Conservation (phyloP, 768 basidiomycete species). For the Mrakia frigida region DNA sequence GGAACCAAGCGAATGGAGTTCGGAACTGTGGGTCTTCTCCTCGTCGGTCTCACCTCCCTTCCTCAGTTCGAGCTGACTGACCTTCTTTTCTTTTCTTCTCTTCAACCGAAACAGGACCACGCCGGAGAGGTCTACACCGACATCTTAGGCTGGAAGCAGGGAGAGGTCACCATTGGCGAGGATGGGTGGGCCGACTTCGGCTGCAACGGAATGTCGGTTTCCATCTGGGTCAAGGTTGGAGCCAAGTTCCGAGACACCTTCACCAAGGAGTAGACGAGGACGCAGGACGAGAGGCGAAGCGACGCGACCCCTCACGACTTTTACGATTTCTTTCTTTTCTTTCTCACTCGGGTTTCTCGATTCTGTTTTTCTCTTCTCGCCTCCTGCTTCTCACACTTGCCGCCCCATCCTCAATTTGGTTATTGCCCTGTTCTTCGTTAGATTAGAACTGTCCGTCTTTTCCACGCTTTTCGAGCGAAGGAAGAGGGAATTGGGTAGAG, state of each 20-base stretch:
- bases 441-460: too few relatives aligned
- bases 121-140: slow-evolving; percentile 51
- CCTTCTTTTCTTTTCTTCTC: background rate
- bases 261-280: slow-evolving; percentile 36
- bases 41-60: background rate
- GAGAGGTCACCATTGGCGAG: slow-evolving; percentile 48
- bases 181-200: slow-evolving; percentile 45
- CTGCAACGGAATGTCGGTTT: slow-evolving; percentile 45
- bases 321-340: too few relatives aligned
- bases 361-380: too few relatives aligned
- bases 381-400: too few relatives aligned
- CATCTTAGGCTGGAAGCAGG: slow-evolving; percentile 49
- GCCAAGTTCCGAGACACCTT: slow-evolving; percentile 48
- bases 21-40: slow-evolving; percentile 38
- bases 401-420: too few relatives aligned
- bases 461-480: too few relatives aligned
- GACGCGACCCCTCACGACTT: too few relatives aligned
- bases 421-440: too few relatives aligned
- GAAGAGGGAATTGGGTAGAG: too few relatives aligned
- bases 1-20: slow-evolving; percentile 44
- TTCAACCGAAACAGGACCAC: too few relatives aligned
- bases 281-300: too few relatives aligned
- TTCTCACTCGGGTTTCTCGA: too few relatives aligned
- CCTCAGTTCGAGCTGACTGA: background rate
- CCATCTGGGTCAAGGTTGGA: slow-evolving; percentile 48